Evolutionary conservation across 177 flowering plant species (phyloP).

Genomic region (Viscum album): DNA sequence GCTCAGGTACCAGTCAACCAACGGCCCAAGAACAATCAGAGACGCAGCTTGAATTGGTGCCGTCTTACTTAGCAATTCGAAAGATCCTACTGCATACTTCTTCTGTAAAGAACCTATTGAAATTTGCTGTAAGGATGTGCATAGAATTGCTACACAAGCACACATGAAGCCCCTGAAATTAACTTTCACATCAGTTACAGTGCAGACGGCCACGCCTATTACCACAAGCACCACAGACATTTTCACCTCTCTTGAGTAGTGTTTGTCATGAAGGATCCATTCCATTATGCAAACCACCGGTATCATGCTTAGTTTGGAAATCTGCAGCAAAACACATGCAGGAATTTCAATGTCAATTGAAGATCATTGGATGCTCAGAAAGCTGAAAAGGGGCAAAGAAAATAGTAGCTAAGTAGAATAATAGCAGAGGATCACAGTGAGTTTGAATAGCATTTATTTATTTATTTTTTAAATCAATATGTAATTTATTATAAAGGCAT

Average conservation of each 20-base stretch:
- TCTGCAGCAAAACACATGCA: constrained; percentile 28
- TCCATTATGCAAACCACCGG: constrained; percentile 95
- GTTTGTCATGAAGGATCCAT: constrained; percentile 74
- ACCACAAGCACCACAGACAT: constrained; percentile 70
- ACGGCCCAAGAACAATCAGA: constrained; percentile 72
- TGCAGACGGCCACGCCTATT: constrained; percentile 83
- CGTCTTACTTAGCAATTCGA: constrained; percentile 84
- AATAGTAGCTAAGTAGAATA: too few species aligned
- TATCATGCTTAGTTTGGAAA: constrained; percentile 91
- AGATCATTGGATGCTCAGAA: too few species aligned
- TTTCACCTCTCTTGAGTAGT: constrained; percentile 64
- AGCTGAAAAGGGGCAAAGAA: too few species aligned
- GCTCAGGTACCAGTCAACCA: constrained; percentile 60
- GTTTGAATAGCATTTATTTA: too few species aligned
- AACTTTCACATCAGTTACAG: constrained; percentile 90
- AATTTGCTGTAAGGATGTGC: constrained; percentile 89
- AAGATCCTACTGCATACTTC: constrained; percentile 85
- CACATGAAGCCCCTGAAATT: constrained; percentile 79
- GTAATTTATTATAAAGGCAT: too few species aligned
- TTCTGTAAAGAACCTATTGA: constrained; percentile 89
- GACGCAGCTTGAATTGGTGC: constrained; percentile 91
- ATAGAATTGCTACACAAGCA: constrained; percentile 62
- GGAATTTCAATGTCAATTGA: not conserved
- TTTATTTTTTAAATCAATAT: too few species aligned
- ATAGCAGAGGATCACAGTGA: too few species aligned